A percentile compares a stretch with the other conserved stretches of the same genome.
Conservation (phyloP, 1,284 basidiomycete species). For the Phellopilus nigrolimitatus region DNA sequence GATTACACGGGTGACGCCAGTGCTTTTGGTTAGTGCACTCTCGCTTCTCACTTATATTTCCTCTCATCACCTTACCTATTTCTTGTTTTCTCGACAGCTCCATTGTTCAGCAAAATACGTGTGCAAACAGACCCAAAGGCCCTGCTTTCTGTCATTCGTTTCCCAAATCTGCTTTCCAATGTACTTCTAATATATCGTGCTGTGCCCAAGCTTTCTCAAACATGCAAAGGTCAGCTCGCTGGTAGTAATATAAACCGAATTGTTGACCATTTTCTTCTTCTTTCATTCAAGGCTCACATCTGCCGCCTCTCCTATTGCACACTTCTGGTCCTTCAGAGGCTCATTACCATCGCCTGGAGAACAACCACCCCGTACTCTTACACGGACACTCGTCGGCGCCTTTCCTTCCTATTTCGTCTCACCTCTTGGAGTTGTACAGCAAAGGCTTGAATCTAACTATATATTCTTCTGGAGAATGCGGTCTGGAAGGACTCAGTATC, state of each 20-base stretch:
- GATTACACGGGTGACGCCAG: slow-evolving; percentile 31
- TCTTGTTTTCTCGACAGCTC: slow-evolving; percentile 23
- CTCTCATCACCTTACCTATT: background rate
- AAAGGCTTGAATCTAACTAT: slow-evolving; percentile 50
- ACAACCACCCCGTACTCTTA: slow-evolving; percentile 44
- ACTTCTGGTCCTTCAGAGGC: slow-evolving; percentile 55
- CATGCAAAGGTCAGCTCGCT: slow-evolving; percentile 24
- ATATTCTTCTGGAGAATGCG: slow-evolving; percentile 48
- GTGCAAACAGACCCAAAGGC: slow-evolving; percentile 34
- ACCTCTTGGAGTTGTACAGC: slow-evolving; percentile 23
- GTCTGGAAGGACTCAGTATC: slow-evolving; percentile 43
- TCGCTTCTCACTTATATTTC: slow-evolving; percentile 1
- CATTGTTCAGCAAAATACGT: slow-evolving; percentile 20
- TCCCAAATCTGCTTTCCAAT: slow-evolving; percentile 51
- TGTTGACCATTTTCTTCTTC: background rate
- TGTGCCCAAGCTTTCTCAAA: slow-evolving; percentile 26
- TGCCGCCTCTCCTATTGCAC: slow-evolving; percentile 56
- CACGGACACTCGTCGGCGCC: slow-evolving; percentile 74
- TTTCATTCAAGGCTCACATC: slow-evolving; percentile 27
- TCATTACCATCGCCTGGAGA: slow-evolving; percentile 59
- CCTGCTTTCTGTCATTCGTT: slow-evolving; percentile 27
- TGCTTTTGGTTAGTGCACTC: slow-evolving; percentile 42
- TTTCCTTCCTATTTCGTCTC: slow-evolving; percentile 38
- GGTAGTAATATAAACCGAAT: background rate
- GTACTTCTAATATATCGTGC: slow-evolving; percentile 62